Evolutionary conservation across 805 yeast genomes (phyloP).

Genomic region (Ogataea salicorniae): DNA sequence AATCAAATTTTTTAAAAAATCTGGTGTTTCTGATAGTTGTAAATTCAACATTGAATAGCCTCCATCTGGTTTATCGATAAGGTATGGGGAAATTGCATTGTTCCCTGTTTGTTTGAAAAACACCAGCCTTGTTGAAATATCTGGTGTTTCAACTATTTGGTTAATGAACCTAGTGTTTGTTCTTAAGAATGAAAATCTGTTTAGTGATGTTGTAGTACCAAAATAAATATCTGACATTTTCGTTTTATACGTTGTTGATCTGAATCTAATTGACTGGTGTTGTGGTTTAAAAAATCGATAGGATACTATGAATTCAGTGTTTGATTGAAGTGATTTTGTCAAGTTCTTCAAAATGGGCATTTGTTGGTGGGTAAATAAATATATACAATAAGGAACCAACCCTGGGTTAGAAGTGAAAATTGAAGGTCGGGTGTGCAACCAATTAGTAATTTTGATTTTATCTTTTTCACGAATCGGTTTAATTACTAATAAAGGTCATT

Average conservation of each 20-base stretch:
- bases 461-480: too few species aligned
- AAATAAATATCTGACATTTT: constrained; percentile 22
- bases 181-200: constrained; percentile 61
- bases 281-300: too few species aligned
- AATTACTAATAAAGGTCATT: too few species aligned
- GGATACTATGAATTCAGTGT: too few species aligned
- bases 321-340: too few species aligned
- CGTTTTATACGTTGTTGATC: too few species aligned
- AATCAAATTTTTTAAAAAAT: constrained; percentile 9
- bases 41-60: constrained; percentile 8
- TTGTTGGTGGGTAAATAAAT: too few species aligned
- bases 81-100: constrained; percentile 16
- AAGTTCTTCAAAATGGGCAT: too few species aligned
- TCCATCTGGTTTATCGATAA: constrained; percentile 3
- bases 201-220: constrained; percentile 39
- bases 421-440: too few species aligned
- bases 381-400: too few species aligned
- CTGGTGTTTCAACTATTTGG: constrained; percentile 3
- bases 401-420: too few species aligned
- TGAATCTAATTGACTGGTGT: neutral
- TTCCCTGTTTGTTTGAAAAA: constrained; percentile 33
- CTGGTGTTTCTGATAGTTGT: constrained; percentile 11
- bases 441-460: too few species aligned
- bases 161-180: constrained; percentile 47
- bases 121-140: constrained; percentile 41